Percentiles rank a stretch among this genome's conserved stretches.
These are phyloP conservation scores for Xylaria intraflava DNA, from an alignment of 495 filamentous ascomycete species.

Conservation along the genomic window DNA sequence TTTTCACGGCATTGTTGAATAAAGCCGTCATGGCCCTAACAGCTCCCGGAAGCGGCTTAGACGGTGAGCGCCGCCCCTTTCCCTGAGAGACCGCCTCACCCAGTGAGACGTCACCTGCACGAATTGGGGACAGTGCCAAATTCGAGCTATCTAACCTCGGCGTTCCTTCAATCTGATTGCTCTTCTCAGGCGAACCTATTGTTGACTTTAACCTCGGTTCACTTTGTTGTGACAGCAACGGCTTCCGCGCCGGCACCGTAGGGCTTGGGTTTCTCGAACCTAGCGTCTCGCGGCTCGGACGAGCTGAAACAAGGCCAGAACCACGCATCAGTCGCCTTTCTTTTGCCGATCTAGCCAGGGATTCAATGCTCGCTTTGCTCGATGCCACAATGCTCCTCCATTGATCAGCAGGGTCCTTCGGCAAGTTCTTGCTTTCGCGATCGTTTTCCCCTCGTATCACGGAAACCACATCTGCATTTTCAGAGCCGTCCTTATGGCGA, in stretches of 20 bases:
- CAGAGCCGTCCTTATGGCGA: neutral
- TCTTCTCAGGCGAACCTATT: neutral
- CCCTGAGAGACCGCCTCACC: neutral
- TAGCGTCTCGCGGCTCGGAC: slow-evolving; percentile 11
- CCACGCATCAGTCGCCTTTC: slow-evolving; percentile 23
- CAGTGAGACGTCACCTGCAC: neutral
- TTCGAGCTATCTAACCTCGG: neutral
- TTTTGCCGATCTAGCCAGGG: slow-evolving; percentile 15
- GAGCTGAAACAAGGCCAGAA: slow-evolving; percentile 2
- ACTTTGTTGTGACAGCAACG: neutral
- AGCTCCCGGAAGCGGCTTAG: slow-evolving; percentile 20
- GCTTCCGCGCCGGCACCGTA: slow-evolving; percentile 11
- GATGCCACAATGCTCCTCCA: slow-evolving; percentile 18
- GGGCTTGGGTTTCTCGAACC: neutral
- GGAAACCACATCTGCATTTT: neutral
- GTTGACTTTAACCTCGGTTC: neutral
- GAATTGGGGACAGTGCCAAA: neutral
- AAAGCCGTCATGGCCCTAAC: slow-evolving; percentile 41
- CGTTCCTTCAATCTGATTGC: slow-evolving; percentile 1
- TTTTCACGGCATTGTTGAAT: slow-evolving; percentile 29
- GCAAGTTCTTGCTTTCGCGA: neutral
- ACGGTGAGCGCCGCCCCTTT: slow-evolving; percentile 11
- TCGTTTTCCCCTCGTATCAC: neutral
- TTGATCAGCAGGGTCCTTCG: slow-evolving; percentile 4
- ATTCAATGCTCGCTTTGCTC: slow-evolving; percentile 20